Base-by-base conservation (phyloP, 495 filamentous ascomycete species). In the Trichodelitschia bisporula region DNA sequence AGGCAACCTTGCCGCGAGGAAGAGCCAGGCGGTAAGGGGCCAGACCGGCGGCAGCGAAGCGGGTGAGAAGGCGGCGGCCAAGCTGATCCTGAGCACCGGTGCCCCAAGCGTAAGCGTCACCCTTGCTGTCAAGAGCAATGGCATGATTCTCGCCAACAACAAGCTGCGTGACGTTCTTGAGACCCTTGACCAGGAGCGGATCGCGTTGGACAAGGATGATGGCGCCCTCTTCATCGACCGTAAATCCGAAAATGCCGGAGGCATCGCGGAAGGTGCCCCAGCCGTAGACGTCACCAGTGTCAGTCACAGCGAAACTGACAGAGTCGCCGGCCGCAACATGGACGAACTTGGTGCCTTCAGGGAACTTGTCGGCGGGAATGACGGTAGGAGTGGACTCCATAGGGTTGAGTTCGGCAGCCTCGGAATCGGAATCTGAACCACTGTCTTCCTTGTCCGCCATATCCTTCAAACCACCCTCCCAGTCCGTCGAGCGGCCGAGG, bases 21-120 rank as follows among this genome's bases (percentile, higher is more conserved):
- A 77, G 55, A 15, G 69, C 71, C 37, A 90, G 64, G 39, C 70
- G 65, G 12, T 61, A 61, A 11, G 79, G 79, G 28, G 59, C 55
- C 12, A 86, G 60, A 3, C 68, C 68, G 15, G 63, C 59, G 30
- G 47, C 41, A 4, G 58, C 53, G 24, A 62, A 69, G 31, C 71
- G 65, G 45, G 71, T 61, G 3, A 71, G 59, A 12, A 74, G 50
- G 26, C 63, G 61, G 27, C 72, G 70, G 8, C 69, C 76, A n/a
- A 83, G 69, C 47, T 80, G 76, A 43, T 60, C 58, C 39, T 77
- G 70, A 35, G 79, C 67, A 29, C 72, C 72, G 36, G 59, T 59
- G 29, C 76, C 76, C 75, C 75, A 83, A 28, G 64, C 62, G 34
- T 53, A 72, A 29, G 77, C 61, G 26, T 58, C 60, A 34, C 71